Evolutionary conservation across 495 filamentous ascomycete species (phyloP), one percentile per base, ranked within the genome.

Genomic region (Parachaetomium inaequale): DNA sequence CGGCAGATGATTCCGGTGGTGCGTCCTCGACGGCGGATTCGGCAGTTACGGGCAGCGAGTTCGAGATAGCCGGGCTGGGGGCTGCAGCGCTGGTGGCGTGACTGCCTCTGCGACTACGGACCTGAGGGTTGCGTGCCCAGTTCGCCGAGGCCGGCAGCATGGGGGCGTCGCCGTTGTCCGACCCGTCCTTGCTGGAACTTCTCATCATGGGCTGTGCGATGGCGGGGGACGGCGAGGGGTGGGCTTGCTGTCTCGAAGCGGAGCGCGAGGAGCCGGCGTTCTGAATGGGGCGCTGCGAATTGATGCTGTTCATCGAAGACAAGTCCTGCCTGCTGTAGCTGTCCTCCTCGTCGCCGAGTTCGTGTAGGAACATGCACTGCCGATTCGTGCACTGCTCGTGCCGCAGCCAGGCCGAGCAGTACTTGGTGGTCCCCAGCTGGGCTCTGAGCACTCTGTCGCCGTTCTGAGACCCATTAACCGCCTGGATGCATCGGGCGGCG

Each of bases 401-500:
- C 23, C 95, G 87, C 26, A 99, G 82, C 80, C 93, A 99, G 10
- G 94, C 94, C 1, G 94, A 98, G 75, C 94, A 99, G 72, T 99
- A 99, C 73, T 99, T 99, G 3, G 95, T 99, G 8, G 95, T 99
- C 23, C 95, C 95, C 57, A 95, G 90, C 74, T 98, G 95, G 6
- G 95, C 95, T 69, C 93, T 84, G 29, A 99, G 76, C 32, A 89
- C 81, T 57, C 94, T 79, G 60, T 96, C 94, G 10, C 90, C 90
- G 72, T 99, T 99, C 56, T 86, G 83, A 17, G 92, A 96, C 12
- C 91, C 91, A 72, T 99, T 91, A 3, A 99, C 94, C 34, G 92
- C 89, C 45, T 83, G 80, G 62, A 99, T 99, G 73, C 95, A 99
- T 8, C 80, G 84, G 14, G 85, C 86, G 25, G 95, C 95, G 78